Conservation (phyloP, 805 yeast species). For the Saturnispora besseyi region DNA sequence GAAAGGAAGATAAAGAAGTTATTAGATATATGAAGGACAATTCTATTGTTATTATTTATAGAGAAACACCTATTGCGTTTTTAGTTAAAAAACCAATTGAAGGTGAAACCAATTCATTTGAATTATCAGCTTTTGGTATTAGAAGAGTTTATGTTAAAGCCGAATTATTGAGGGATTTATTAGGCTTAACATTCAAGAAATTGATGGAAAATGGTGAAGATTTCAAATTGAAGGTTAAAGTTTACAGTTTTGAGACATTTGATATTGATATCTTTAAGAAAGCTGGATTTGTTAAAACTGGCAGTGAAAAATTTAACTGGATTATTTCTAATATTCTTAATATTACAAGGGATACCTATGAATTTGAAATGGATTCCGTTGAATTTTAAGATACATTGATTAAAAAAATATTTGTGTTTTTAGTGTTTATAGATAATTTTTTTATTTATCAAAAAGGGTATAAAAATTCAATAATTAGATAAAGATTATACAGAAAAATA, state of each 20-base stretch:
- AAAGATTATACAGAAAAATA: no score
- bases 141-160: conserved; percentile 59
- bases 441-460: no score
- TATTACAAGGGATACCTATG: conserved; percentile 17
- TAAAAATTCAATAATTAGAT: no score
- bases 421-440: no score
- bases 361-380: conserved; percentile 10
- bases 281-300: conserved; percentile 34
- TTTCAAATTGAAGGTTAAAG: conserved; percentile 20
- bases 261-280: conserved; percentile 30
- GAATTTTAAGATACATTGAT: conserved; percentile 7
- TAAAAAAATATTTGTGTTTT: not conserved
- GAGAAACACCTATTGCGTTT: conserved; percentile 66
- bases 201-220: conserved; percentile 23
- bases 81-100: conserved; percentile 33
- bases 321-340: conserved; percentile 16
- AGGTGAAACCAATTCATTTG: conserved; percentile 26
- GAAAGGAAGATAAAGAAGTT: conserved; percentile 14
- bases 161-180: conserved; percentile 53
- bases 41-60: conserved; percentile 49
- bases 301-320: conserved; percentile 6
- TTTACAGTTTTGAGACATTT: conserved; percentile 41
- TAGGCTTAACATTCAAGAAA: conserved; percentile 20
- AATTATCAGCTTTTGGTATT: conserved; percentile 51
- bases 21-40: conserved; percentile 31